Evolutionary conservation across 2,329 filamentous ascomycete genomes (phyloP), one percentile per base, ranked within the genome.

Genomic region (Sporothrix sp.): DNA sequence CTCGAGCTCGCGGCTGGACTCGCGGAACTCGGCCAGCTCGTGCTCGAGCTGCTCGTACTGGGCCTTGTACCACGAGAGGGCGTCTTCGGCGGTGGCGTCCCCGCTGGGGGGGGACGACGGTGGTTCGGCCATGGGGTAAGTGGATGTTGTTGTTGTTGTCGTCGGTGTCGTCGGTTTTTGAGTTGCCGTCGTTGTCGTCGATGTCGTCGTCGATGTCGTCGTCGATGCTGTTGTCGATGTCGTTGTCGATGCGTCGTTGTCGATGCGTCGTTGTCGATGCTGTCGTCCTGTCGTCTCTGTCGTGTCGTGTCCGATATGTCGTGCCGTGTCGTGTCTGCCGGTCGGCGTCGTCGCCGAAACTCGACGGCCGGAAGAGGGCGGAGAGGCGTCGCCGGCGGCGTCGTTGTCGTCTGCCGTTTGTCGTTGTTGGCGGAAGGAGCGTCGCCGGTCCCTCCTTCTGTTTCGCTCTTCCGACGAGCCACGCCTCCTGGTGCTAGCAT

Each of bases 11-110:
- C 88, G 86, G 67, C 90, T 96, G 50, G 89, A 95, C 52, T 87
- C 78, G 63, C 95, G 87, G 66, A 98, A 98, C 62, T 98, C 93
- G 56, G 86, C 80, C 54, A 98, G 79, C 67, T 98, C 93, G 48
- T 82, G 75, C 68, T 96, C 93, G 33, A 98, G 78, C 64, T 88
- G 82, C 69, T 94, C 89, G 71, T 97, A 97, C 66, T 97, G 91
- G 49, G 81, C 71, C 73, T 98, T 98, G 79, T 97, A 98, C 78
- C 93, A 96, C 52, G 84, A 78, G 48, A 98, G 75, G 55, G 90
- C 85, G 63, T 93, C 87, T 63, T 89, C 83, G 45, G 76, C 65
- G 50, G 66, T 74, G 50, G 77, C 66, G 48, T 70, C 66, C 61
- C 73, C 75, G 61, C 69, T 70, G 10, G 78, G 78, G 48, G 80